These are phyloP conservation scores for Fonsecaea pedrosoi DNA, from an alignment of 2,329 filamentous ascomycete genomes.

Conservation along the genomic window DNA sequence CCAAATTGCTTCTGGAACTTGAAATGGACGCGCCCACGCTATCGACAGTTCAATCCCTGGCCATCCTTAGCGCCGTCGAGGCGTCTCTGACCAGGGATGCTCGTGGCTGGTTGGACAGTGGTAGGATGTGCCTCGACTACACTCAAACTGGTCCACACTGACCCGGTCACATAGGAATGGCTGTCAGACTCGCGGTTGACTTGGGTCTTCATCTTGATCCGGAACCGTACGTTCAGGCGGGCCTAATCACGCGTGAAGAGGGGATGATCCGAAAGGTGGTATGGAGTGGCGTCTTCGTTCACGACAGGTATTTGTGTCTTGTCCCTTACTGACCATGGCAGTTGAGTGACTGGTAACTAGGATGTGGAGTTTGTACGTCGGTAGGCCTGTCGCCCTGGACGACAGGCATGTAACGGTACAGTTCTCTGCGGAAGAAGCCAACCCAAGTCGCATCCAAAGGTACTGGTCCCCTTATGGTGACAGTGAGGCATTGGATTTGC, in stretches of 20 bases:
- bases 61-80: constrained; percentile 38
- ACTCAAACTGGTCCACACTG: constrained; percentile 1
- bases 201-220: constrained; percentile 33
- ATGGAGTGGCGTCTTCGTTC: constrained; percentile 31
- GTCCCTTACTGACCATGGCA: not conserved
- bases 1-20: constrained; percentile 39
- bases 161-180: constrained; percentile 29
- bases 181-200: constrained; percentile 36
- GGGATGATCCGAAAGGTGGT: constrained; percentile 29
- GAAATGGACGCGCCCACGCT: constrained; percentile 40
- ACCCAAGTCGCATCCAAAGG: constrained; percentile 6
- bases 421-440: constrained; percentile 12
- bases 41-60: constrained; percentile 40
- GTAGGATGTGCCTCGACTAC: constrained; percentile 21
- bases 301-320: constrained; percentile 24
- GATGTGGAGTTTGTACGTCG: constrained; percentile 40
- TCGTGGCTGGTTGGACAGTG: constrained; percentile 41
- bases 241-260: constrained; percentile 24
- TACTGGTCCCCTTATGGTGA: constrained; percentile 30
- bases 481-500: constrained; percentile 15
- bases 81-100: constrained; percentile 38
- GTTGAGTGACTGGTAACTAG: constrained; percentile 13
- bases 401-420: constrained; percentile 36
- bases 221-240: constrained; percentile 27
- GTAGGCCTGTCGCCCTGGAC: constrained; percentile 37